These are phyloP conservation scores for Chaetomiaceae sp. DNA, from an alignment of 2,329 filamentous ascomycete species.

Conservation along the genomic window DNA sequence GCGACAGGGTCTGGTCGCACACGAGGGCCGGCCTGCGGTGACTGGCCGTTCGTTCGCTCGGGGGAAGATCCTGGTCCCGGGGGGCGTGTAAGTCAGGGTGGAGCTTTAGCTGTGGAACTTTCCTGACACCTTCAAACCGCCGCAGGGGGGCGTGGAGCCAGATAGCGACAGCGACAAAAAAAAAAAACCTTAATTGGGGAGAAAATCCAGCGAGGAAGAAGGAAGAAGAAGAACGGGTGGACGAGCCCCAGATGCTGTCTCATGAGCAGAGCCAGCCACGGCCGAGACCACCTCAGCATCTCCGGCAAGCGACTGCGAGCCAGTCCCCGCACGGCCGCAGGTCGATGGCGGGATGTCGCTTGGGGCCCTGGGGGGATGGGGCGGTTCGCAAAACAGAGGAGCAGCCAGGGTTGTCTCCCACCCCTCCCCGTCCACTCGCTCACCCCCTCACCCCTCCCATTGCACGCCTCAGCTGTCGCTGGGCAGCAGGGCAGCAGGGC, in stretches of 20 bases:
- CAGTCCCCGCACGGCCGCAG: constrained; percentile 17
- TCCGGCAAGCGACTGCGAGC: constrained; percentile 24
- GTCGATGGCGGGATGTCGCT: constrained; percentile 13
- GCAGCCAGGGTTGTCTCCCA: constrained; percentile 11
- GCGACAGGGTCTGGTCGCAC: constrained; percentile 28
- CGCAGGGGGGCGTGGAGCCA: not conserved
- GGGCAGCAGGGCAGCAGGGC: not conserved
- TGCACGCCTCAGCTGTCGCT: not conserved
- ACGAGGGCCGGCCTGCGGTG: constrained; percentile 12
- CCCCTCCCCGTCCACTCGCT: no score
- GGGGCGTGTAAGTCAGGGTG: constrained; percentile 12
- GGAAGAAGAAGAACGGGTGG: not conserved
- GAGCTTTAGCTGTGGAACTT: not conserved
- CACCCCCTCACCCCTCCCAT: not conserved
- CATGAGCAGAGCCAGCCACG: constrained; percentile 26
- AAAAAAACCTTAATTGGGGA: not conserved
- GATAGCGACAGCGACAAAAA: not conserved
- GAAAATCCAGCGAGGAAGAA: not conserved
- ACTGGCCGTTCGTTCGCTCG: constrained; percentile 9
- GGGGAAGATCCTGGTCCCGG: not conserved
- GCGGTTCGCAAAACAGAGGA: constrained; percentile 15
- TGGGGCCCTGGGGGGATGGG: constrained; percentile 4
- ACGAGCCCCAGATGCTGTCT: constrained; percentile 6
- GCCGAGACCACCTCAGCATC: constrained; percentile 28
- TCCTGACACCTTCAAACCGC: constrained; percentile 4